Base-by-base conservation (phyloP, 1,139 yeast genomes). In the Pichia sp. region DNA sequence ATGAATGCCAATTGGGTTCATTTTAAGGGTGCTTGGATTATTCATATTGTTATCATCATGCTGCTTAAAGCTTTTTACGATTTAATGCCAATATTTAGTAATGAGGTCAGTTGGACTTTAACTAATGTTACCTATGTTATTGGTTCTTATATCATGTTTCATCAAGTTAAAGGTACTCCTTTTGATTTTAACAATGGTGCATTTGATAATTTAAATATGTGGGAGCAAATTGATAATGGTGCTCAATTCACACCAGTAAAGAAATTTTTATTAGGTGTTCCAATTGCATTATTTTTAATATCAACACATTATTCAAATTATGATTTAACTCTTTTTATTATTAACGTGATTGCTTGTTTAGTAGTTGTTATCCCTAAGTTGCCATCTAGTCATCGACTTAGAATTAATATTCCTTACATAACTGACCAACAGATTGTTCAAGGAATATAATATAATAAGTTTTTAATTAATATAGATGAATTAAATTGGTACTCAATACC, bases 151-250 rank as follows among this genome's bases (percentile, higher is more conserved):
- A 79, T 92, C 54, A 92, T 92, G 97, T 92, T 92, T 64, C 98
- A 92, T 65, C 85, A 87, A 63, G 87, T 92, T 42, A 92, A 90
- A 60, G 98, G 98, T 30, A 87, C 95, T 3, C 98, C 98, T 1
- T 92, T 92, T 64, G 98, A 92, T 56, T 89, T 90, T 69, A 92
- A 90, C 62, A 83, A 87, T 34, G 98, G 98, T 37, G 97, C 97
- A 0, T 92, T 85, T 65, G 98, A 92, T 63, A 83, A 87, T 60
- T 74, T 92, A 57, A 92, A 97, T 28, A 87, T 92, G 97, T 92
- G 98, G 98, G 98, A 92, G 66, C 98, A 92, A 66, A 83, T 92
- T 53, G 97, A 92, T 65, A 83, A 90, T 58, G 98, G 97, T 50
- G 97, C 89, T 61, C 95, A 89, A 64, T 92, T 90, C 64, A 92